Conservation (phyloP, 345 rosid species). For the Abelmoschus esculentus region DNA sequence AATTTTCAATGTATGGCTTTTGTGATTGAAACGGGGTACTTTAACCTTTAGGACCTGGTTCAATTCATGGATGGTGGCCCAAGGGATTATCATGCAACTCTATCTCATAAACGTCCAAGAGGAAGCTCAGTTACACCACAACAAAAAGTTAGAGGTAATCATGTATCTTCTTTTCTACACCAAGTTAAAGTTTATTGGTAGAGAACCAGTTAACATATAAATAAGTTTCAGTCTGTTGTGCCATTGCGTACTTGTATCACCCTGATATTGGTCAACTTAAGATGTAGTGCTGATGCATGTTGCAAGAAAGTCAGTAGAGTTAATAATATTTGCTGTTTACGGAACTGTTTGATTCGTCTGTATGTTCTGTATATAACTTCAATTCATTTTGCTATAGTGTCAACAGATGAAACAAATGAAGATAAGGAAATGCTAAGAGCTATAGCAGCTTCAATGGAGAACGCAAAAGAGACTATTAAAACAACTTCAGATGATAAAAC, state of each 20-base stretch:
- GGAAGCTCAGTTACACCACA: slow-evolving; percentile 55
- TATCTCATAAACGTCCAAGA: slow-evolving; percentile 83
- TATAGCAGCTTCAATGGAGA: slow-evolving; percentile 58
- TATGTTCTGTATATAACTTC: slow-evolving; percentile 2
- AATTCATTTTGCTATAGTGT: slow-evolving; percentile 12
- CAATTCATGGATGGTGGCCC: slow-evolving; percentile 98
- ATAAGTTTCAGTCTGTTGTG: neutral
- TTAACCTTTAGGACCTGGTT: slow-evolving; percentile 53
- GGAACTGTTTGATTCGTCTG: neutral
- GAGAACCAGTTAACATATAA: neutral
- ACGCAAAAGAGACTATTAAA: slow-evolving; percentile 26
- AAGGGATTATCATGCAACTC: slow-evolving; percentile 54
- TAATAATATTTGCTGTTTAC: neutral
- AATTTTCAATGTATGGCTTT: neutral
- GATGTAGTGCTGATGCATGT: neutral
- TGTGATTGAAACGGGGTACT: slow-evolving; percentile 5
- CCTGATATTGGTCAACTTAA: neutral
- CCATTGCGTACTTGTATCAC: neutral
- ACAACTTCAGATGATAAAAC: slow-evolving; percentile 18
- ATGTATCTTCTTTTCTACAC: neutral
- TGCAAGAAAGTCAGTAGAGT: neutral
- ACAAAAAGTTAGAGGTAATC: slow-evolving; percentile 50
- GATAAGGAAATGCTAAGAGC: slow-evolving; percentile 57
- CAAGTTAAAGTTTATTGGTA: neutral
- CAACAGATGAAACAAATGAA: slow-evolving; percentile 39